Evolutionary conservation across 495 filamentous ascomycete species (phyloP), one percentile per base, ranked within the genome.

Genomic region (Penicillium daleae): DNA sequence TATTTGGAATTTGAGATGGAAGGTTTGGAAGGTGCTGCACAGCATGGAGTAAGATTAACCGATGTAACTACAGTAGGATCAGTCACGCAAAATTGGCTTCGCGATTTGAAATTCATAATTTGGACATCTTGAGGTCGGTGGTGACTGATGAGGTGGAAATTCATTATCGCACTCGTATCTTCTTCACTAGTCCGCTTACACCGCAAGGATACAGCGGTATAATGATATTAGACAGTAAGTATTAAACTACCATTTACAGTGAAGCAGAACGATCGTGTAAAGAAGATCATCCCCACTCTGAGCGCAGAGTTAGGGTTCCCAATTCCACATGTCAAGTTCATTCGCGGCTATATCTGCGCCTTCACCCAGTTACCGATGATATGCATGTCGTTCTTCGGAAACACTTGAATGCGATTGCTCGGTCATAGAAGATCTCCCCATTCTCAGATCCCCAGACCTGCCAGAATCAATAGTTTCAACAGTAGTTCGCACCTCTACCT

Each of bases 1-100:
- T 53, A 53, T 46, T 53, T 60, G 49, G 35, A 29, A 60, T 54
- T 60, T 22, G 40, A 46, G 40, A 46, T 46, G n/a, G 40, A 46
- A 46, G 40, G 19, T 46, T 46, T 46, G 7, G 40, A 10, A 46
- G 17, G 35, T 12, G 6, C 29, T 7, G 29, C 29, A 31, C n/a
- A n/a, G n/a, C n/a, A n/a, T n/a, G n/a, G n/a, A n/a, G n/a, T n/a
- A n/a, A n/a, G n/a, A n/a, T n/a, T n/a, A n/a, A n/a, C n/a, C n/a
- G n/a, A n/a, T n/a, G n/a, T n/a, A n/a, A n/a, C n/a, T n/a, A n/a
- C n/a, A n/a, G n/a, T n/a, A n/a, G n/a, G n/a, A n/a, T n/a, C n/a
- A n/a, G n/a, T n/a, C n/a, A n/a, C n/a, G n/a, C n/a, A 31, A 7
- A 31, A 31, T 31, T 7, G 7, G 7, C 29, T 31, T 7, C 7